These are phyloP conservation scores for Oryza nivara DNA, from an alignment of 176 grass and related monocot species.

Conservation along the genomic window DNA sequence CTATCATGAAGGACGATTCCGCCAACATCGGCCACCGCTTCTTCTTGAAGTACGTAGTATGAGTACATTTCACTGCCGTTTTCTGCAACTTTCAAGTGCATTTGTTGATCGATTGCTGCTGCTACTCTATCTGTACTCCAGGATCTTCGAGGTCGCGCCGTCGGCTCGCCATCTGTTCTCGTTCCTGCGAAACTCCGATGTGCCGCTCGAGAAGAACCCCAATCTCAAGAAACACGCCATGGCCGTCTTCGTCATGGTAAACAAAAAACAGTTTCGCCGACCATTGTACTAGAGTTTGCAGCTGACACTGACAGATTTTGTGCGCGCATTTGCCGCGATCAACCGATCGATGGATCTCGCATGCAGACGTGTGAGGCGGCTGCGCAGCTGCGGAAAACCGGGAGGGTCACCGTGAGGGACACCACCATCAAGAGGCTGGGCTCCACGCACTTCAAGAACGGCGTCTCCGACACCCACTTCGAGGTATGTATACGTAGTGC, in stretches of 20 bases:
- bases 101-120: neutral
- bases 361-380: constrained; percentile 85
- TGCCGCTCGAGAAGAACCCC: constrained; percentile 75
- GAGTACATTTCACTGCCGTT: neutral
- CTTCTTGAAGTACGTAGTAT: constrained; percentile 68
- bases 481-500: constrained; percentile 41
- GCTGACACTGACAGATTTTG: neutral
- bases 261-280: neutral
- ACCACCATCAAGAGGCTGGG: constrained; percentile 84
- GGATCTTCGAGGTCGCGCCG: constrained; percentile 89
- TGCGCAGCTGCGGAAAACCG: constrained; percentile 79
- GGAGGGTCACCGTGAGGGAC: constrained; percentile 81
- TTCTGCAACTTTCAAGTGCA: neutral
- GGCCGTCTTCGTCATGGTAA: constrained; percentile 87
- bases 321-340: neutral
- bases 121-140: neutral
- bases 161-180: constrained; percentile 75
- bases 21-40: constrained; percentile 69
- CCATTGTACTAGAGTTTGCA: neutral
- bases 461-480: constrained; percentile 67
- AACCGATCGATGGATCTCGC: neutral
- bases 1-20: constrained; percentile 86
- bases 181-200: constrained; percentile 74
- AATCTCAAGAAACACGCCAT: constrained; percentile 91
- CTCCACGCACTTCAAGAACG: constrained; percentile 62